Evolutionary conservation across 179 eudicot species (phyloP).

Genomic region (Gypsophila paniculata): DNA sequence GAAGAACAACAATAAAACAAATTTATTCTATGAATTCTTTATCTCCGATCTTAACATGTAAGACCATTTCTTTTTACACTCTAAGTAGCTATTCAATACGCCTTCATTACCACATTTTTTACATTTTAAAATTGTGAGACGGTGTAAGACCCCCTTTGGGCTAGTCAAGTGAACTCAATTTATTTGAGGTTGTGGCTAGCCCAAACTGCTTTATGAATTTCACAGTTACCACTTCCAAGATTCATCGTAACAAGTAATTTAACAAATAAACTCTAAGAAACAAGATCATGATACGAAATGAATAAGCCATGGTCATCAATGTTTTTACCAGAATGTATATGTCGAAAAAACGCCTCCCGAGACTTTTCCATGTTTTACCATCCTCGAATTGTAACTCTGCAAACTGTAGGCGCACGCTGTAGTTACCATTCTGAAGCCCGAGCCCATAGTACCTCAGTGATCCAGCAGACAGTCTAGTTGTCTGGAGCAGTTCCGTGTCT

Average conservation of each 20-base stretch:
- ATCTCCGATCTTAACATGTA: too few relatives aligned
- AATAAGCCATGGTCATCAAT: background rate
- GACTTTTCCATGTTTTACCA: constrained; percentile 46
- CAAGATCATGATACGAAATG: background rate
- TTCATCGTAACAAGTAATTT: background rate
- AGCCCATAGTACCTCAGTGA: constrained; percentile 77
- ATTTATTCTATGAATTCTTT: too few relatives aligned
- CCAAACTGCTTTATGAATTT: too few relatives aligned
- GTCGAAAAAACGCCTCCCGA: constrained; percentile 80
- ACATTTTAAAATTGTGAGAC: too few relatives aligned
- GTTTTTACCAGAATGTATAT: constrained; percentile 64
- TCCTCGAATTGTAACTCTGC: constrained; percentile 45
- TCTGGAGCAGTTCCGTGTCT: constrained; percentile 68
- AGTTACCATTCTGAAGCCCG: constrained; percentile 81
- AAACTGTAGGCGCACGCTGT: constrained; percentile 59
- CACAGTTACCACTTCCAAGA: background rate
- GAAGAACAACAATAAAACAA: too few relatives aligned
- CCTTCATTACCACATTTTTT: too few relatives aligned
- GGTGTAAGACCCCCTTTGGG: too few relatives aligned
- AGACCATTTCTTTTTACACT: too few relatives aligned
- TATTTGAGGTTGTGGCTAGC: too few relatives aligned
- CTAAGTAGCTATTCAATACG: too few relatives aligned
- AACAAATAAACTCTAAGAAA: background rate
- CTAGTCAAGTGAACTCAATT: too few relatives aligned
- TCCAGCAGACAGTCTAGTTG: constrained; percentile 62